Evolutionary conservation across 1,139 yeast species (phyloP).

Genomic region (Scheffersomyces lignicola): DNA sequence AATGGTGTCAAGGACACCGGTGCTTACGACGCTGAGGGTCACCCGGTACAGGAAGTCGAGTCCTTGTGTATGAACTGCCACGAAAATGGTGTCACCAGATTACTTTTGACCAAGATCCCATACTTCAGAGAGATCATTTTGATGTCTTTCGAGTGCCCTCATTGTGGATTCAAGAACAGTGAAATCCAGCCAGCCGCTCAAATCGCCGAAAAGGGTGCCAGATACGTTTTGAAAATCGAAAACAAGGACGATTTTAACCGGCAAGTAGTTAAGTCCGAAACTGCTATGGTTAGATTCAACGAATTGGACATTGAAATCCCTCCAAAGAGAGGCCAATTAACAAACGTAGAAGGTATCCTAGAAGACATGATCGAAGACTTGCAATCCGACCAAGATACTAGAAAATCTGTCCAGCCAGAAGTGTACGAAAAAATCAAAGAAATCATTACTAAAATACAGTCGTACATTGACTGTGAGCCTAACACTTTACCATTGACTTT

Average conservation of each 20-base stretch:
- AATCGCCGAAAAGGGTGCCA: constrained; percentile 83
- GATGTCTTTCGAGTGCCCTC: constrained; percentile 96
- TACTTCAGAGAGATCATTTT: constrained; percentile 86
- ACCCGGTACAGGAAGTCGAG: constrained; percentile 92
- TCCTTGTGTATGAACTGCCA: constrained; percentile 96
- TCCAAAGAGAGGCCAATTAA: constrained; percentile 88
- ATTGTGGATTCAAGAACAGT: constrained; percentile 86
- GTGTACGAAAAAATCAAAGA: constrained; percentile 71
- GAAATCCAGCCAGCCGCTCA: constrained; percentile 94
- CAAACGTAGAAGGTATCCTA: constrained; percentile 88
- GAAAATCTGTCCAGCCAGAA: constrained; percentile 74
- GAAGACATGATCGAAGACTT: constrained; percentile 84
- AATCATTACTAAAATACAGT: constrained; percentile 60
- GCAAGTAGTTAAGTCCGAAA: constrained; percentile 89
- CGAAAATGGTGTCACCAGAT: constrained; percentile 76
- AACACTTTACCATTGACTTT: constrained; percentile 78
- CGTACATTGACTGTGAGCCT: constrained; percentile 62
- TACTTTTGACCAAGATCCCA: constrained; percentile 87
- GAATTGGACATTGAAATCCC: constrained; percentile 95
- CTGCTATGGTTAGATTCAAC: constrained; percentile 76
- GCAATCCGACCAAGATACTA: constrained; percentile 73
- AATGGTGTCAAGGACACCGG: constrained; percentile 46
- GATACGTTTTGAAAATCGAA: constrained; percentile 72
- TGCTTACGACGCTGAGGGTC: constrained; percentile 84
- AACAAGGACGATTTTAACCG: constrained; percentile 74